Evolutionary conservation across 2,329 filamentous ascomycete species (phyloP).

Genomic region (Pseudovirgaria hyperparasitica): DNA sequence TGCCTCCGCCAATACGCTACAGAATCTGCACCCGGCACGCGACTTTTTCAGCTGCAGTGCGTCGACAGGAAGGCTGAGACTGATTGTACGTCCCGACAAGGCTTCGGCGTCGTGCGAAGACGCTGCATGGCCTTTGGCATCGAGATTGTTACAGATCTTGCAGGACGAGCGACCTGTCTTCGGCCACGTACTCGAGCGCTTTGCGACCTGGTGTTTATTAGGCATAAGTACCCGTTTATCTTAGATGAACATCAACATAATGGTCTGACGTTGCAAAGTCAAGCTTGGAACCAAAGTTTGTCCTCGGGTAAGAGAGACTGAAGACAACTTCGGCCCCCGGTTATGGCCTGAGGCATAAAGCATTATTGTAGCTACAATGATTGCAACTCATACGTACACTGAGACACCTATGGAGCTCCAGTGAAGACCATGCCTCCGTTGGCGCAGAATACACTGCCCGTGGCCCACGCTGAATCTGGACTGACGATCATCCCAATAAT

Average conservation of each 20-base stretch:
- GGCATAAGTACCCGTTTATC: no score
- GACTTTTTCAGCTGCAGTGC: constrained; percentile 8
- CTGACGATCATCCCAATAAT: constrained; percentile 65
- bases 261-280: no score
- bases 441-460: constrained; percentile 65
- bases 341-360: no score
- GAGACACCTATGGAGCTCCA: no score
- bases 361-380: no score
- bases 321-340: no score
- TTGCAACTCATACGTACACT: no score
- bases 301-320: no score
- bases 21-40: constrained; percentile 16
- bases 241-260: no score
- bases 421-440: constrained; percentile 63
- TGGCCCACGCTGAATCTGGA: constrained; percentile 62
- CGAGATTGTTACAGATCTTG: constrained; percentile 16
- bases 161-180: constrained; percentile 12
- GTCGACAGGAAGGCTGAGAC: constrained; percentile 15
- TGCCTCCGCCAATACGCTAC: constrained; percentile 13
- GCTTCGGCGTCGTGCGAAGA: constrained; percentile 12
- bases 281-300: no score
- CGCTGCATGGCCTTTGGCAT: constrained; percentile 14
- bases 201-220: no score
- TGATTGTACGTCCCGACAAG: constrained; percentile 8
- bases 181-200: no score